phyloP scores from a whole-genome alignment of 2,329 filamentous ascomycete genomes.

The Colletotrichum sp. region DNA sequence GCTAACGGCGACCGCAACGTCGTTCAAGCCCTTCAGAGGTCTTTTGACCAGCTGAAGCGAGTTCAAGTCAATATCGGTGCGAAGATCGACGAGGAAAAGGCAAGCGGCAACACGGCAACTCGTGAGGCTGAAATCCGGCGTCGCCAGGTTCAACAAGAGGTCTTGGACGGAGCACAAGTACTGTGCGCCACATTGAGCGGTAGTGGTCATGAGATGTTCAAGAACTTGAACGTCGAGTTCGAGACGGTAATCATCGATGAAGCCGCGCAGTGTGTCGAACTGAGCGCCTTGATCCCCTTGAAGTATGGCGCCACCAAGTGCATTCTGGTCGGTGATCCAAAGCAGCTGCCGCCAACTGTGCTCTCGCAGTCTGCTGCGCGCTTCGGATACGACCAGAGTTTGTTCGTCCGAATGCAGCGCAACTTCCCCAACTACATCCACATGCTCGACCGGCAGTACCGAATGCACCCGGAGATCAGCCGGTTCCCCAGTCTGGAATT shows the following conservation, averaged over 20 bases:
- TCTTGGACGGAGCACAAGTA: conserved; percentile 89
- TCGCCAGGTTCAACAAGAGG: conserved; percentile 85
- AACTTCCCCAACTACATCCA: conserved; percentile 90
- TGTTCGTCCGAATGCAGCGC: conserved; percentile 98
- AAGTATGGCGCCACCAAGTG: conserved; percentile 98
- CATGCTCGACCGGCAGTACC: conserved; percentile 96
- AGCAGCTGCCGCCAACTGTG: conserved; percentile 94
- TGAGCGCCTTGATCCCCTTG: conserved; percentile 93
- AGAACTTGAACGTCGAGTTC: conserved; percentile 91
- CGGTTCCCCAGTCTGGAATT: conserved; percentile 88
- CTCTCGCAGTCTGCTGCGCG: conserved; percentile 90
- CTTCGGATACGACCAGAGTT: conserved; percentile 95
- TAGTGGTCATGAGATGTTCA: conserved; percentile 97
- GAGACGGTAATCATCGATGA: conserved; percentile 99
- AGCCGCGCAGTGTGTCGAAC: conserved; percentile 96
- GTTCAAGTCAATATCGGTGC: conserved; percentile 76
- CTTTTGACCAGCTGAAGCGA: conserved; percentile 79
- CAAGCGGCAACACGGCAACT: conserved; percentile 80
- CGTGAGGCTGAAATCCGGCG: conserved; percentile 87
- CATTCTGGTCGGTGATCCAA: conserved; percentile 95
- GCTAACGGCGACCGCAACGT: conserved; percentile 41
- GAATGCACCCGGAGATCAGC: conserved; percentile 98
- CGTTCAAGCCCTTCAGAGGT: conserved; percentile 68
- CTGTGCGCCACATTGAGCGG: conserved; percentile 95
- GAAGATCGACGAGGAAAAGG: conserved; percentile 86